phyloP scores from a whole-genome alignment of 345 rosid genomes.

The Citrus maxima region DNA sequence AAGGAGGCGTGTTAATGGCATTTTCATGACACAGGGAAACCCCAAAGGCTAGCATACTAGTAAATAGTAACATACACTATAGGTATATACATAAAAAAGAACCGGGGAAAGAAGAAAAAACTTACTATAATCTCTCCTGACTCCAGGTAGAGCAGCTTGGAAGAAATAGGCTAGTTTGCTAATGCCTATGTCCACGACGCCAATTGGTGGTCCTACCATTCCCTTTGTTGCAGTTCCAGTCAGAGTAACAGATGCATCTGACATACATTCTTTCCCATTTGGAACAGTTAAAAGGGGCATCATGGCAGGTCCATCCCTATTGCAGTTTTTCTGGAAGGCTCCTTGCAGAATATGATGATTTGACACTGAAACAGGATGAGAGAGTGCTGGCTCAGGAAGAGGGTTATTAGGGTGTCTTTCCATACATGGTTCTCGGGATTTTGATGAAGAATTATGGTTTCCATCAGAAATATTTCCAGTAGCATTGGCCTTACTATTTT shows the following conservation, averaged over 20 bases:
- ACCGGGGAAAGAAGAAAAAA: not conserved
- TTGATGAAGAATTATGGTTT: conserved; percentile 17
- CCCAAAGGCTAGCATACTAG: not conserved
- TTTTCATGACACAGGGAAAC: not conserved
- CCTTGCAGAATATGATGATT: conserved; percentile 9
- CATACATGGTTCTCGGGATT: conserved; percentile 8
- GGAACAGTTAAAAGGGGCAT: conserved; percentile 21
- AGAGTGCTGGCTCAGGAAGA: not conserved
- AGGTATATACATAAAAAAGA: not conserved
- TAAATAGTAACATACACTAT: not conserved
- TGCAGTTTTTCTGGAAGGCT: conserved; percentile 10
- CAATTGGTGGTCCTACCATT: conserved; percentile 42
- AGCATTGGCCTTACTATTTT: conserved; percentile 8
- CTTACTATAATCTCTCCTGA: conserved; percentile 42
- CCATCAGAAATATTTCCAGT: conserved; percentile 8
- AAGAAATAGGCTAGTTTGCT: conserved; percentile 54
- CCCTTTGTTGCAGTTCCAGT: conserved; percentile 45
- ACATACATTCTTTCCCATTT: conserved; percentile 20
- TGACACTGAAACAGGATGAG: not conserved
- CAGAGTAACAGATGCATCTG: conserved; percentile 24
- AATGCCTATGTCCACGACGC: conserved; percentile 58
- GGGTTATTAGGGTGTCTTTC: not conserved
- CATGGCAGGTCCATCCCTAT: conserved; percentile 21
- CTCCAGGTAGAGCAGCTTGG: conserved; percentile 57
- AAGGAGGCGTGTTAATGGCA: too few relatives aligned